Base-by-base conservation (phyloP, 305 asterid species). In the Lippia alba region DNA sequence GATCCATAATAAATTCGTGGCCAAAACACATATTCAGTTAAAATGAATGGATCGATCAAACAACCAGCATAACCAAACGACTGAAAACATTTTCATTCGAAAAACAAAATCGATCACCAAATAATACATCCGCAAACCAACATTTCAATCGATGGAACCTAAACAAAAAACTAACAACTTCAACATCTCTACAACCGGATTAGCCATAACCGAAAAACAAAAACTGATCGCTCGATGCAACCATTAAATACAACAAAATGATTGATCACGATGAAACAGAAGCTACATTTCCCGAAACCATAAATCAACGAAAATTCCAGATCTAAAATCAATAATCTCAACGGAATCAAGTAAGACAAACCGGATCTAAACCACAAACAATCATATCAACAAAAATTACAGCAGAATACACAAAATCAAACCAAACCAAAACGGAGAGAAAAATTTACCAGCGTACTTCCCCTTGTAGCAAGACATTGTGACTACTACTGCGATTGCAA, bases 401-500 rank as follows among this genome's bases (percentile, higher is more conserved):
- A 19, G 46, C 1, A 4, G 8, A 12, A 62, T 0, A 8, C 15
- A 24, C 44, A 57, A 3, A 18, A 6, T 36, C 8, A 53, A 48
- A 57, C 24, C 0, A 44, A 36, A 5, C 16, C 39, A 15, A 55
- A 61, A 8, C 14, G n/a, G 8, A 45, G 36, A 70, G 17, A 68
- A 62, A 24, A 17, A 54, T 14, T 58, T 69, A 84, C 89, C 89
- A 15, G 89, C 86, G 68, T 79, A 84, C 53, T 84, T 84, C 16
- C 89, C 89, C 71, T 44, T 79, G 80, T 74, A 84, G 80, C 84
- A 80, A 75, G 89, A 79, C 89, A 84, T 84, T 80, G 44, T 79
- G 55, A 44, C 6, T 14, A 10, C 12, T 34, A 18, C 11, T 17
- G 17, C 14, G 17, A 3, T 8, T 7, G 40, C 30, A 24, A 45